phyloP scores from a whole-genome alignment of 2,329 filamentous ascomycete species.

The Samsoniella hepiali region DNA sequence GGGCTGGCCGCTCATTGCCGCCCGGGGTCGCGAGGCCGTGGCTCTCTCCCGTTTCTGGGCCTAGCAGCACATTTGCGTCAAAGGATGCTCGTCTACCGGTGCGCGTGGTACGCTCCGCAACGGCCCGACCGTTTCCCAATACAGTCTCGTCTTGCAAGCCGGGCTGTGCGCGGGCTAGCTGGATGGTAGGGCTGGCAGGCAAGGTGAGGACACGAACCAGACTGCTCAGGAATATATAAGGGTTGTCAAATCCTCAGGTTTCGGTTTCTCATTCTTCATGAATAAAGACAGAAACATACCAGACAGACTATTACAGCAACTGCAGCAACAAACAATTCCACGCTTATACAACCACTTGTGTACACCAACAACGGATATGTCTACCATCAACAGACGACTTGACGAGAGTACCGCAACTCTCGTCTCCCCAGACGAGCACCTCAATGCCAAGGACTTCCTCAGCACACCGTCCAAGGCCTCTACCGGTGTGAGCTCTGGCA shows the following conservation, averaged over 20 bases:
- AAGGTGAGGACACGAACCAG: not conserved
- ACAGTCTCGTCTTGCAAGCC: not conserved
- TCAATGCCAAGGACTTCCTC: not conserved
- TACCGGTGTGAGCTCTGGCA: constrained; percentile 5
- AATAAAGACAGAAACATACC: not conserved
- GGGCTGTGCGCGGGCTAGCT: not conserved
- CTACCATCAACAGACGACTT: not conserved
- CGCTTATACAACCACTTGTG: not conserved
- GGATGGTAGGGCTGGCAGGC: not conserved
- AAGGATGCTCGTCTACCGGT: not conserved
- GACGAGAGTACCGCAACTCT: constrained; percentile 7
- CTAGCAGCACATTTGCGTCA: not conserved
- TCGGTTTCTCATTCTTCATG: not conserved
- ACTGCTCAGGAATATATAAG: not conserved
- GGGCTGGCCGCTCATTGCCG: not conserved
- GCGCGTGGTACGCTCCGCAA: not conserved
- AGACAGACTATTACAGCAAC: not conserved
- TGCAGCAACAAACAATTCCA: not conserved
- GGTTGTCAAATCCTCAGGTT: not conserved
- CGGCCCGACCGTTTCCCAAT: not conserved
- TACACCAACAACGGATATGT: not conserved
- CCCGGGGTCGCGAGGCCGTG: too few relatives aligned
- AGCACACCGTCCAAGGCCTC: not conserved
- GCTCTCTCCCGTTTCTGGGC: not conserved
- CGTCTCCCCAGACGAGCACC: constrained; percentile 4